Conservation (phyloP, 2,329 filamentous ascomycete species). For the Sordariomycetes sp. region DNA sequence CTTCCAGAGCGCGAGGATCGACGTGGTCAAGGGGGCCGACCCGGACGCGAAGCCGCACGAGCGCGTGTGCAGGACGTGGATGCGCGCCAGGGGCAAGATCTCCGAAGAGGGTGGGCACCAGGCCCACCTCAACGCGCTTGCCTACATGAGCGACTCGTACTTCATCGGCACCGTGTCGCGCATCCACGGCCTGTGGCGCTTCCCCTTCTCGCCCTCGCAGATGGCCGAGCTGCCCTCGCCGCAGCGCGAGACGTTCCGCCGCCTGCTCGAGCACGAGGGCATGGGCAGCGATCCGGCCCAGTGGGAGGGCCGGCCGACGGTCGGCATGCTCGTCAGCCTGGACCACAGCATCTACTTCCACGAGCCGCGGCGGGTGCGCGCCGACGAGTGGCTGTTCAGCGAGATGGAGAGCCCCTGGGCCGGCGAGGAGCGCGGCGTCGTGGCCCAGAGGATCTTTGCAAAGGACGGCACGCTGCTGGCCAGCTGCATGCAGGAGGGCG, state of each 20-base stretch:
- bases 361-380: slow-evolving; percentile 46
- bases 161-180: slow-evolving; percentile 86
- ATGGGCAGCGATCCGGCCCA: slow-evolving; percentile 31
- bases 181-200: slow-evolving; percentile 73
- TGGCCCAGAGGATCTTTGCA: slow-evolving; percentile 65
- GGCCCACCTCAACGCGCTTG: slow-evolving; percentile 78
- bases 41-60: slow-evolving; percentile 46
- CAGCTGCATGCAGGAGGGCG: slow-evolving; percentile 69
- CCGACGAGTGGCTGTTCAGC: slow-evolving; percentile 69
- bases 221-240: slow-evolving; percentile 39
- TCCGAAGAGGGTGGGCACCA: slow-evolving; percentile 63
- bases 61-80: slow-evolving; percentile 65
- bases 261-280: slow-evolving; percentile 32
- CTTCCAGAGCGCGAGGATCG: slow-evolving; percentile 35
- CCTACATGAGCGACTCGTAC: slow-evolving; percentile 87
- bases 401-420: slow-evolving; percentile 78
- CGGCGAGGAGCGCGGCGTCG: slow-evolving; percentile 67
- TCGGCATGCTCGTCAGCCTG: slow-evolving; percentile 80
- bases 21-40: slow-evolving; percentile 25
- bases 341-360: slow-evolving; percentile 69
- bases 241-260: slow-evolving; percentile 21
- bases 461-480: slow-evolving; percentile 65
- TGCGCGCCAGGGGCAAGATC: slow-evolving; percentile 66
- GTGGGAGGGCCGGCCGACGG: slow-evolving; percentile 40
- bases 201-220: slow-evolving; percentile 45